Evolutionary conservation across 2,329 filamentous ascomycete genomes (phyloP), one percentile per base, ranked within the genome.

Genomic region (Aureobasidium sp.): DNA sequence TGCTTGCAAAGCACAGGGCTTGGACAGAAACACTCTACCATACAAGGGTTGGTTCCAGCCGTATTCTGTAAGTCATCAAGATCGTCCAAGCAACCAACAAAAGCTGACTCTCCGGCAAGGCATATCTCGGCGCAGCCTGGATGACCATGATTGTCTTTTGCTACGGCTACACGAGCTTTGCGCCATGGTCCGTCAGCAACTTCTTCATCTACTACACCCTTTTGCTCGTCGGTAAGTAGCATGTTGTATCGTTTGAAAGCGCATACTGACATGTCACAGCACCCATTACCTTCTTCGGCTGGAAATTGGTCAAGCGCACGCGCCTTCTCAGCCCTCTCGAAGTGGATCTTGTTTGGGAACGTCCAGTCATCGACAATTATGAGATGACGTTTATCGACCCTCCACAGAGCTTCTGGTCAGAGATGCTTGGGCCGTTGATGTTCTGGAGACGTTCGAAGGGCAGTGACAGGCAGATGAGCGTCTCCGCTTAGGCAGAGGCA

Each of bases 241-340:
- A 12, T 9, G 8, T 34, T 11, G 1, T 12, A 11, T 34, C 9
- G 1, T 34, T 34, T 9, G 3, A 9, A 34, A 34, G 12, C 9
- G 31, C 9, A 34, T 34, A 34, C 1, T 34, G 12, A 34, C 9
- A 34, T 9, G 31, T 34, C 31, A 34, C 31, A 34, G 53, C 80
- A 0, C 78, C 80, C 6, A 69, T 83, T 37, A 74, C 85, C 34
- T 87, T 81, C 70, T 59, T 81, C 27, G 77, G 77, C 67, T 89
- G 85, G 84, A 90, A 89, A 74, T 7, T 88, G 1, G 22, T 84
- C 70, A 84, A 85, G 75, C 77, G 76, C 62, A 88, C 86, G 1
- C 79, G 78, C 63, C 74, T 82, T 56, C 75, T 85, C 20, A 74
- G 74, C 3, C 75, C 85, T 0, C 70, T 76, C 5, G 81, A 88